Base-by-base conservation (phyloP, 805 yeast species). In the Sungouiella blattae region DNA sequence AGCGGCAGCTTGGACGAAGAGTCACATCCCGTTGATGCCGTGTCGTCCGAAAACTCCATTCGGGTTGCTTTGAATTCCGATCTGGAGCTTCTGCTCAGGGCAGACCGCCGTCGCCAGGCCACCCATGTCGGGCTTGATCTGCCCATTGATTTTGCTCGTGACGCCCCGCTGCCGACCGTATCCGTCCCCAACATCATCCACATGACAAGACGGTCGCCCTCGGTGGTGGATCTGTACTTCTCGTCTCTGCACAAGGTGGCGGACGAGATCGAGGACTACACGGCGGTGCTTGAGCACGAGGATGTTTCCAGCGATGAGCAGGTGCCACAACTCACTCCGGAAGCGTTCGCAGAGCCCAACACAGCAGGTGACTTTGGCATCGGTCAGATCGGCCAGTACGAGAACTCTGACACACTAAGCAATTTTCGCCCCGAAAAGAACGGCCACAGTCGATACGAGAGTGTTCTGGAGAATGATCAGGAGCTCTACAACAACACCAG, bases 191-290 rank as follows among this genome's bases (percentile, higher is more conserved):
- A 37, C 25, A 31, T 40, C 28, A 21, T 36, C 11, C 32, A 33
- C 22, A 32, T 33, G 9, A 28, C 35, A 7, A 7, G 8, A 22
- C 44, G 38, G 22, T 34, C 40, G 32, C 47, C 49, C n/a, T 30
- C 43, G 35, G 47, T 37, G 12, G 44, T 44, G 4, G 49, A 44
- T 26, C 36, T 42, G 30, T 44, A 43, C 21, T 44, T 44, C 12
- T 41, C 9, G 22, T n/a, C n/a, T n/a, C 22, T 7, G 8, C 22
- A 20, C 22, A 6, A 9, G 8, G 22, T 20, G 8, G n/a, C n/a
- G n/a, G n/a, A n/a, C n/a, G n/a, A n/a, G n/a, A n/a, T n/a, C n/a
- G n/a, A n/a, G n/a, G n/a, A n/a, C n/a, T n/a, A n/a, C n/a, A n/a
- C n/a, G n/a, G n/a, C n/a, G n/a, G n/a, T n/a, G n/a, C n/a, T n/a